Evolutionary conservation across 805 yeast species (phyloP).

Genomic region (Dipodascus geniculatus): DNA sequence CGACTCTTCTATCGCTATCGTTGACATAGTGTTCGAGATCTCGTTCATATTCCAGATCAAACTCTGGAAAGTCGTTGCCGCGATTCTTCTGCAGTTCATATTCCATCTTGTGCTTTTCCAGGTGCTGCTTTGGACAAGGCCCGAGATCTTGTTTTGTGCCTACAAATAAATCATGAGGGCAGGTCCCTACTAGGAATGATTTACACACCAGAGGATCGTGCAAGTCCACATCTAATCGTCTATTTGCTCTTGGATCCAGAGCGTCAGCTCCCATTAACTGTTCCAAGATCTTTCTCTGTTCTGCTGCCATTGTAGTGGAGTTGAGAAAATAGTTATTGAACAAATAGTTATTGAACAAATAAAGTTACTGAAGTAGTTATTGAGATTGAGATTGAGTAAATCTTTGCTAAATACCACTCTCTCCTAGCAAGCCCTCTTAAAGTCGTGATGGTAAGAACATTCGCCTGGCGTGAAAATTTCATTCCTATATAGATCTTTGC

Average conservation of each 20-base stretch:
- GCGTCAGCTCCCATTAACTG: conserved; percentile 61
- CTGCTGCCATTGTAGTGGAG: conserved; percentile 52
- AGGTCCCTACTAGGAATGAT: conserved; percentile 69
- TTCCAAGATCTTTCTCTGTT: conserved; percentile 64
- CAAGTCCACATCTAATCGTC: conserved; percentile 32
- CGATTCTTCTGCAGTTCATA: conserved; percentile 32
- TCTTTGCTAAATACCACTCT: too few species aligned
- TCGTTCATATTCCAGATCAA: conserved; percentile 35
- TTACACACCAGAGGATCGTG: conserved; percentile 59
- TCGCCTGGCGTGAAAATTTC: too few species aligned
- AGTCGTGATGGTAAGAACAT: too few species aligned
- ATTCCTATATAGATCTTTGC: too few species aligned
- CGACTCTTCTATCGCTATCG: conserved; percentile 57
- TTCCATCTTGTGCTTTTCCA: conserved; percentile 60
- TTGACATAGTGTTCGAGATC: conserved; percentile 43
- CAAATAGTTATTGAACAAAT: too few species aligned
- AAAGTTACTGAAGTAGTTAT: too few species aligned
- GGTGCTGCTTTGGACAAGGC: conserved; percentile 62
- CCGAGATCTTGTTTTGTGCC: conserved; percentile 81
- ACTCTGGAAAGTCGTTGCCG: conserved; percentile 34
- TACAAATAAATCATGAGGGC: conserved; percentile 73
- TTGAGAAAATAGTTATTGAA: too few species aligned
- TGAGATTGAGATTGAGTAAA: too few species aligned
- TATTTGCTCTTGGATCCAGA: conserved; percentile 16
- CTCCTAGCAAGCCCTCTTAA: too few species aligned